phyloP scores from a whole-genome alignment of 805 yeast species.

The Lachancea thermotolerans region DNA sequence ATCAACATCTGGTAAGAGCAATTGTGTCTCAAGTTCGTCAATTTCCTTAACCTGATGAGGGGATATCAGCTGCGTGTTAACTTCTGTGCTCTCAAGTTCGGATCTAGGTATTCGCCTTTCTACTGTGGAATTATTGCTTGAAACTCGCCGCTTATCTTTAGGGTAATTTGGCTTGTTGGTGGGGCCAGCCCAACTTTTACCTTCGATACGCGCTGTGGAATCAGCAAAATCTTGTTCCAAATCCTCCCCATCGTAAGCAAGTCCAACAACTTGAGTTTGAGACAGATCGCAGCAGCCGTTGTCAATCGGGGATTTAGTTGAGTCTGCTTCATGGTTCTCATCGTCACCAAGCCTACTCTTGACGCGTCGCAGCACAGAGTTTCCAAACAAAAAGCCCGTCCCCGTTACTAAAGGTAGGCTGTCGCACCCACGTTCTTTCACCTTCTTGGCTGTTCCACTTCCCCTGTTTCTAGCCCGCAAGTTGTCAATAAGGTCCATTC shows the following conservation, averaged over 20 bases:
- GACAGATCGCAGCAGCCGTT: not conserved
- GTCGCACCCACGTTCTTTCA: slow-evolving; percentile 7
- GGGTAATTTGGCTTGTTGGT: no score
- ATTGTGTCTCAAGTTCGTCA: no score
- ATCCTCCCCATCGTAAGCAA: slow-evolving; percentile 23
- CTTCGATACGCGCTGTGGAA: not conserved
- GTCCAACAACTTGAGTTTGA: slow-evolving; percentile 10
- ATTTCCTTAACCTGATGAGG: no score
- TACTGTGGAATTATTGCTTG: no score
- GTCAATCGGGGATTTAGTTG: not conserved
- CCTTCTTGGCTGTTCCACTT: slow-evolving; percentile 21
- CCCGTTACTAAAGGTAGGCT: slow-evolving; percentile 11
- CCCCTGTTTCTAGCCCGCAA: slow-evolving; percentile 11
- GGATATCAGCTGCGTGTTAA: no score
- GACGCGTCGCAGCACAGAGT: slow-evolving; percentile 14
- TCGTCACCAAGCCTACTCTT: slow-evolving; percentile 17
- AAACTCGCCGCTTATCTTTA: no score
- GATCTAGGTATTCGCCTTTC: no score
- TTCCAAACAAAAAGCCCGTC: slow-evolving; percentile 22
- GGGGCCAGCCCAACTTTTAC: no score
- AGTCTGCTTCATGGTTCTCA: not conserved
- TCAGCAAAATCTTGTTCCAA: slow-evolving; percentile 2
- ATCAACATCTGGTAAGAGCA: no score
- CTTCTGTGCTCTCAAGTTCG: no score
- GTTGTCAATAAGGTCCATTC: slow-evolving; percentile 25